These are phyloP conservation scores for Achaetomiella virescens DNA, from an alignment of 495 filamentous ascomycete genomes.

Conservation along the genomic window DNA sequence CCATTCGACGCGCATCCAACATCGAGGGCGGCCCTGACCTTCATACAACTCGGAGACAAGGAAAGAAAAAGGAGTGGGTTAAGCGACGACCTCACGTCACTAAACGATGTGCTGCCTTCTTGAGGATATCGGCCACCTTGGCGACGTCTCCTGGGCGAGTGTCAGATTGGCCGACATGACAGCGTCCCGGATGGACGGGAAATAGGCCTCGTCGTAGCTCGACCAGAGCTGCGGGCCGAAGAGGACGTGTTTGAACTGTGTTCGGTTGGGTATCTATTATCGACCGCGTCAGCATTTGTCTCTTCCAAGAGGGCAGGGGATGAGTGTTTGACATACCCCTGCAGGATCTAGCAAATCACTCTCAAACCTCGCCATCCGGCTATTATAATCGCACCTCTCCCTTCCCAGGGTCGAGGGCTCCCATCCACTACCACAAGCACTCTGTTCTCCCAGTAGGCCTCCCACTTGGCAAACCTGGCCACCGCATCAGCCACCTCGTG, in stretches of 20 bases:
- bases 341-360: slow-evolving; percentile 71
- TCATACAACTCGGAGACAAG: neutral
- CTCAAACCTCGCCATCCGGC: slow-evolving; percentile 72
- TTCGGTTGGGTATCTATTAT: slow-evolving; percentile 72
- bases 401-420: slow-evolving; percentile 60
- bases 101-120: slow-evolving; percentile 47
- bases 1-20: neutral
- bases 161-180: slow-evolving; percentile 66
- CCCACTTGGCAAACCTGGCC: slow-evolving; percentile 64
- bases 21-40: neutral
- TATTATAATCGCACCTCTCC: slow-evolving; percentile 62
- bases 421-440: slow-evolving; percentile 62
- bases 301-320: too few species aligned
- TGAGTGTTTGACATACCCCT: slow-evolving; percentile 66
- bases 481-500: slow-evolving; percentile 53
- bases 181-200: slow-evolving; percentile 80
- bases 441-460: slow-evolving; percentile 59
- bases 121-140: slow-evolving; percentile 64
- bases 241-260: slow-evolving; percentile 91
- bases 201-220: slow-evolving; percentile 61
- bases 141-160: slow-evolving; percentile 62
- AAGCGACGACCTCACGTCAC: neutral
- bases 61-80: neutral
- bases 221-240: slow-evolving; percentile 79
- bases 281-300: neutral